Percentiles rank a stretch among this genome's conserved stretches.
Evolutionary conservation across 2,329 filamentous ascomycete species (phyloP).

Genomic region (Xylariaceae sp.): DNA sequence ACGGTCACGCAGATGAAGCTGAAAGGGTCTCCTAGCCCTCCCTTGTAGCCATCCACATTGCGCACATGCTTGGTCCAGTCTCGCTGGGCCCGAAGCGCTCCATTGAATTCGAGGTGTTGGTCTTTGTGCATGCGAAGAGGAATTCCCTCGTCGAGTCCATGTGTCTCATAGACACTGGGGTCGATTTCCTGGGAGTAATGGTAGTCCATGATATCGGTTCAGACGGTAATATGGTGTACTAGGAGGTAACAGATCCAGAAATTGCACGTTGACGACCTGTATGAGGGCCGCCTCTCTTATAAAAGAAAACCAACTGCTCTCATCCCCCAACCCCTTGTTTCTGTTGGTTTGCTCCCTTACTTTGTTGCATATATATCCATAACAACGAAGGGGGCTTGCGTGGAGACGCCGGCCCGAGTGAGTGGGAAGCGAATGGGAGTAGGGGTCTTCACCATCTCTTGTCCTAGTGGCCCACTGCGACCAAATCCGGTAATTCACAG

Average conservation of each 20-base stretch:
- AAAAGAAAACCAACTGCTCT: background rate
- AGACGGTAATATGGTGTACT: no score
- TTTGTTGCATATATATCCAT: conserved; percentile 5
- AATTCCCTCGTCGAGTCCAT: conserved; percentile 40
- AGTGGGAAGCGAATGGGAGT: no score
- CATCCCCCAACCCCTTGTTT: conserved; percentile 25
- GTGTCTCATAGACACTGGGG: conserved; percentile 35
- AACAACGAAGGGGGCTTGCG: conserved; percentile 9
- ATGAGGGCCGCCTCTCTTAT: background rate
- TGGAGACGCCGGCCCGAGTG: conserved; percentile 9
- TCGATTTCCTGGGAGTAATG: conserved; percentile 40
- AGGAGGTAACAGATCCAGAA: background rate
- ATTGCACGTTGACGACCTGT: background rate
- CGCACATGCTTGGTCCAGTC: conserved; percentile 46
- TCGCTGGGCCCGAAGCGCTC: conserved; percentile 41
- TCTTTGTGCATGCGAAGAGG: conserved; percentile 36
- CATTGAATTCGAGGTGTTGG: conserved; percentile 38
- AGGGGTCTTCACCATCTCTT: conserved; percentile 6
- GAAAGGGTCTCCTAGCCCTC: conserved; percentile 38
- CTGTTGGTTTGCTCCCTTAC: conserved; percentile 1
- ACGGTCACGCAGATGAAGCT: conserved; percentile 44
- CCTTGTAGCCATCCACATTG: conserved; percentile 39
- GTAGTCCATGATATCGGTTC: conserved; percentile 34
- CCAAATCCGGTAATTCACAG: conserved; percentile 6
- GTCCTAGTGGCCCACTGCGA: conserved; percentile 16